These are phyloP conservation scores for Phialophora verrucosa DNA, from an alignment of 2,329 filamentous ascomycete genomes.

Conservation along the genomic window DNA sequence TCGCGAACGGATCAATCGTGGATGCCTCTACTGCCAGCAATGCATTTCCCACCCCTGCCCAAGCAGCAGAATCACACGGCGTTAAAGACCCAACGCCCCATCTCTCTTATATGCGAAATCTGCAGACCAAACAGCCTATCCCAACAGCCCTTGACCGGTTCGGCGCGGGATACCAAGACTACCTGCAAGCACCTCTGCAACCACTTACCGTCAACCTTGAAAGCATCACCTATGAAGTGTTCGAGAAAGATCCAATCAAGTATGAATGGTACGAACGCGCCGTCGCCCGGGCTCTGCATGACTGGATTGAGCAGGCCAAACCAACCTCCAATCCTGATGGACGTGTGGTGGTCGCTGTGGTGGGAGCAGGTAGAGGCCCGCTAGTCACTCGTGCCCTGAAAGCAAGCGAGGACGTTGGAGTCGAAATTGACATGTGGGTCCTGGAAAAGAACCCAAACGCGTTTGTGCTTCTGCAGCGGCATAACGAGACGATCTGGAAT, in stretches of 20 bases:
- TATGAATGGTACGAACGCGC: slow-evolving; percentile 94
- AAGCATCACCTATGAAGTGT: slow-evolving; percentile 96
- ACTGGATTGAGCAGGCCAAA: slow-evolving; percentile 75
- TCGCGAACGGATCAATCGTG: slow-evolving; percentile 8
- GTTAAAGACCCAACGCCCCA: slow-evolving; percentile 67
- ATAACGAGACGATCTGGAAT: slow-evolving; percentile 82
- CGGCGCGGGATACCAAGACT: slow-evolving; percentile 82
- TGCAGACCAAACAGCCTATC: slow-evolving; percentile 80
- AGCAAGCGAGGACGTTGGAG: slow-evolving; percentile 76
- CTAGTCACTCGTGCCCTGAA: slow-evolving; percentile 84
- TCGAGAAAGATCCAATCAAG: slow-evolving; percentile 97
- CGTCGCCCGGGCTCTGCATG: slow-evolving; percentile 76
- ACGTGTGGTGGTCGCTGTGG: slow-evolving; percentile 84
- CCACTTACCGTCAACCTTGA: slow-evolving; percentile 95
- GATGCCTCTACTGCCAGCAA: slow-evolving; percentile 41
- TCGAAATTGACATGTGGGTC: slow-evolving; percentile 82
- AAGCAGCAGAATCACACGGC: slow-evolving; percentile 60
- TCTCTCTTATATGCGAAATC: slow-evolving; percentile 79
- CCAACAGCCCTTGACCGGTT: slow-evolving; percentile 68
- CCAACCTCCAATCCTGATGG: slow-evolving; percentile 74
- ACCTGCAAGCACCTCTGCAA: slow-evolving; percentile 91
- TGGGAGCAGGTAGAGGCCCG: slow-evolving; percentile 89
- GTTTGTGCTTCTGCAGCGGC: slow-evolving; percentile 86
- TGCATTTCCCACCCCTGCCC: slow-evolving; percentile 70
- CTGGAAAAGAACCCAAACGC: slow-evolving; percentile 99